A percentile compares a stretch with the other conserved stretches of the same genome.
Conservation (phyloP, 345 rosid genomes). For the Erucastrum elatum region DNA sequence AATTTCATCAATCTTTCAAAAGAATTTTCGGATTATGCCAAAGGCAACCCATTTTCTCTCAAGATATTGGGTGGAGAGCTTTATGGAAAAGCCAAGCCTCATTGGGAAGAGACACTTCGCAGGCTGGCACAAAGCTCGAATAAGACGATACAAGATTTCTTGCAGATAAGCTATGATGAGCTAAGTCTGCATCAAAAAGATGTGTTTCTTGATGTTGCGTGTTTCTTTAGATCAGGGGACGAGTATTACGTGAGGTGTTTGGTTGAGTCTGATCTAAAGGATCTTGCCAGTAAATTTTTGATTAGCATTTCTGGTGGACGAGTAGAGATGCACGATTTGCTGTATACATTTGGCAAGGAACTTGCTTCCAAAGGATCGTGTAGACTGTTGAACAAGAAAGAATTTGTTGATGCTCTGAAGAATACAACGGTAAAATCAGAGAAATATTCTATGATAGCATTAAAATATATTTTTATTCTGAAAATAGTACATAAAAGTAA, state of each 20-base stretch:
- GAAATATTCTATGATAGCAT: too few relatives aligned
- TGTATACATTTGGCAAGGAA: neutral
- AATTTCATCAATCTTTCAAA: constrained; percentile 10
- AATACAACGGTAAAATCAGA: neutral
- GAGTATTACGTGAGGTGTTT: neutral
- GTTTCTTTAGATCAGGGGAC: neutral
- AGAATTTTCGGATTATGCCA: constrained; percentile 17
- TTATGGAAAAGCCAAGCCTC: neutral
- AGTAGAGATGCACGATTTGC: neutral
- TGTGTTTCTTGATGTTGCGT: neutral
- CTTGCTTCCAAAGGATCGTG: neutral
- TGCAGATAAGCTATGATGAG: neutral
- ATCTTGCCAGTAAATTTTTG: neutral
- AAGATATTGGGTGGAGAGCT: constrained; percentile 33
- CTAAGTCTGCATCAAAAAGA: neutral
- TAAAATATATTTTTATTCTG: too few relatives aligned
- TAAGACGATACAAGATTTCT: neutral
- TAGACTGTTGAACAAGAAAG: neutral
- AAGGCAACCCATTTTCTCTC: constrained; percentile 45
- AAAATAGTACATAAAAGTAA: too few relatives aligned
- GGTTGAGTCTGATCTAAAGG: neutral
- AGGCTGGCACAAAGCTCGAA: neutral
- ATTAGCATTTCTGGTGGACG: neutral
- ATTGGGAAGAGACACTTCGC: constrained; percentile 27
- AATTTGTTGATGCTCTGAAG: neutral